phyloP scores from a whole-genome alignment of 1,284 basidiomycete genomes.

The Gomphus bonarii region DNA sequence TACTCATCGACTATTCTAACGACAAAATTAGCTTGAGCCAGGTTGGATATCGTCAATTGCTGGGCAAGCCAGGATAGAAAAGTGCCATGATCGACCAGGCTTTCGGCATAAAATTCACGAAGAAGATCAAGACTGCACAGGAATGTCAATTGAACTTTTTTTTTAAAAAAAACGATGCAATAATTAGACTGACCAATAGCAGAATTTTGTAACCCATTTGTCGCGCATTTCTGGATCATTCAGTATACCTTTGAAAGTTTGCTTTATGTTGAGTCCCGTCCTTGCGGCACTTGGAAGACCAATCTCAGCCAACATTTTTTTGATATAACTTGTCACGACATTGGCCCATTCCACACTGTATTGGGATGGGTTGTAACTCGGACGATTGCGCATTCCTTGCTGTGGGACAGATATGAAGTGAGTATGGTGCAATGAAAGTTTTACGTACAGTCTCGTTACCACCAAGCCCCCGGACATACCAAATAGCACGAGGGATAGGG shows the following conservation, averaged over 20 bases:
- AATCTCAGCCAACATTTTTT: conserved; percentile 83
- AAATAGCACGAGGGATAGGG: conserved; percentile 80
- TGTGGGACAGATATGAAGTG: conserved; percentile 19
- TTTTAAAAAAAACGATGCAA: no score
- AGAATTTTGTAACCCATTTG: conserved; percentile 73
- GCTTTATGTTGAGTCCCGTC: conserved; percentile 65
- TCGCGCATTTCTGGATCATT: conserved; percentile 59
- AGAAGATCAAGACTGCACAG: conserved; percentile 56
- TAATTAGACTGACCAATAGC: conserved; percentile 52
- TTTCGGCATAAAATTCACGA: conserved; percentile 69
- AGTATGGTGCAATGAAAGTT: background rate
- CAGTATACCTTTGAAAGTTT: conserved; percentile 68
- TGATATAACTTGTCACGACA: conserved; percentile 79
- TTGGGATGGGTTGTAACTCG: conserved; percentile 64
- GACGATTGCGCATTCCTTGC: conserved; percentile 66
- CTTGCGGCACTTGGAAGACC: conserved; percentile 70
- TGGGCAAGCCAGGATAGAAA: conserved; percentile 82
- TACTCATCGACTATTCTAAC: conserved; percentile 73
- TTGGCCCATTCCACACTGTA: conserved; percentile 90
- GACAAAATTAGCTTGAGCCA: conserved; percentile 80
- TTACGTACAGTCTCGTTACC: conserved; percentile 81
- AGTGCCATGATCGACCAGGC: conserved; percentile 72
- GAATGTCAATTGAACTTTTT: background rate
- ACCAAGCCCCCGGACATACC: conserved; percentile 94
- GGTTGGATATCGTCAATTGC: conserved; percentile 64